A percentile compares a stretch with the other conserved stretches of the same genome.
These are phyloP conservation scores for Cladosporium sp. DNA, from an alignment of 2,329 filamentous ascomycete species.

Conservation along the genomic window DNA sequence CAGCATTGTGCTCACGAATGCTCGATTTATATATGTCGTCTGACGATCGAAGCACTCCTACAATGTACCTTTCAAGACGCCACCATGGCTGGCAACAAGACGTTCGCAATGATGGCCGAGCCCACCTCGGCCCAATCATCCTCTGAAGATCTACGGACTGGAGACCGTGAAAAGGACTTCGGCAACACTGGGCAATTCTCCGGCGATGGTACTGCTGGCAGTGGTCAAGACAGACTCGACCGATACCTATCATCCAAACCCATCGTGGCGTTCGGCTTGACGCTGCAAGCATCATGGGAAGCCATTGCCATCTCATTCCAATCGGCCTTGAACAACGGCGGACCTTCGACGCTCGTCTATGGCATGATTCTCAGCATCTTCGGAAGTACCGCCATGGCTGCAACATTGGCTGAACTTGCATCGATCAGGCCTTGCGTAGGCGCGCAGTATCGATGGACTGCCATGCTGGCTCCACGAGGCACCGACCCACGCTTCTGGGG, in stretches of 20 bases:
- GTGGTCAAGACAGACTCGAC: conserved; percentile 7
- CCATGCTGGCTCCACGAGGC: not conserved
- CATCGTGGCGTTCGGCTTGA: conserved; percentile 21
- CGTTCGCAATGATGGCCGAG: not conserved
- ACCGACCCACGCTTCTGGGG: conserved; percentile 8
- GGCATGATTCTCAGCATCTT: conserved; percentile 33
- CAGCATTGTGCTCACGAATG: not conserved
- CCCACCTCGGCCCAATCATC: conserved; percentile 1
- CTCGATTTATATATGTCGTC: not conserved
- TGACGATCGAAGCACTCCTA: not conserved
- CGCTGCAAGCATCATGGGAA: conserved; percentile 22
- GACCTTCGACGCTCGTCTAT: conserved; percentile 23
- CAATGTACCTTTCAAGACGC: not conserved
- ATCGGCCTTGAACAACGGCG: conserved; percentile 20
- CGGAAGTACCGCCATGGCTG: conserved; percentile 18
- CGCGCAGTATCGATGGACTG: conserved; percentile 1
- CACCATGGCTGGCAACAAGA: not conserved
- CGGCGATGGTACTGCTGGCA: not conserved
- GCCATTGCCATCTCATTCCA: not conserved
- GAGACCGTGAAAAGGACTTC: not conserved
- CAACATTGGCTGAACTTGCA: not conserved
- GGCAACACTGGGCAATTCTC: not conserved
- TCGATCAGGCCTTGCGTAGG: conserved; percentile 2
- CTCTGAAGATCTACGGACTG: not conserved
- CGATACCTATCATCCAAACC: conserved; percentile 6